Base-by-base conservation (phyloP, 1,284 basidiomycete genomes). In the Apiotrichum gracile region DNA sequence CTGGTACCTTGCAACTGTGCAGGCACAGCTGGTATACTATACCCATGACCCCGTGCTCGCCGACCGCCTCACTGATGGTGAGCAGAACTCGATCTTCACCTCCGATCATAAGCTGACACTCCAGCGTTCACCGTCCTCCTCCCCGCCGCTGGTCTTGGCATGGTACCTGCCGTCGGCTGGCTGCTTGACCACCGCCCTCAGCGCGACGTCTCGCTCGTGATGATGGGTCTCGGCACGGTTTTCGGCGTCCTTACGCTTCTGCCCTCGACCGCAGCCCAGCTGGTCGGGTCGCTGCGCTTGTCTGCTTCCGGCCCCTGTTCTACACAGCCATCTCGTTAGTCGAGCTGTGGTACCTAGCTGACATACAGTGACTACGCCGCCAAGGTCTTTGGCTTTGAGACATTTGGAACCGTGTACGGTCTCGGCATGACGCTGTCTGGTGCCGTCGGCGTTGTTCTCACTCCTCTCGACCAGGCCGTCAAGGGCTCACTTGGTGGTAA, bases 1-100 rank as follows among this genome's bases (percentile, higher is more conserved):
- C 58, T 77, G 69, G 63, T 72, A 70, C 51, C 69, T 76, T 41
- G 66, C 68, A 26, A 74, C 74, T 2, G 67, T 71, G n/a, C 60
- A 63, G 39, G 60, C 65, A 10, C 75, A 76, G 58, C 61, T 76
- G 1, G 39, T 64, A 19, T 72, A 63, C 53, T 76, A 72, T 58
- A 69, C 74, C 4, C 51, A 61, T 4, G 60, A 70, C 29, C 51
- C 37, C 4, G 56, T 53, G 12, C 51, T 69, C 26, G 69, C 71
- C 6, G 62, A 69, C 25, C 61, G 49, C 9, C 57, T 76, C 14
- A 70, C 71, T 0, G 68, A 65, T 34, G 64, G 66, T 62, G 34
- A 46, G 62, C 54, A 5, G 2, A 7, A 38, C 5, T 21, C 19
- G 31, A n/a, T 25, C 13, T 17, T n/a, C n/a, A n/a, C n/a, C n/a